phyloP scores from a whole-genome alignment of 1,284 basidiomycete genomes.

The Ceratobasidium sp. region DNA sequence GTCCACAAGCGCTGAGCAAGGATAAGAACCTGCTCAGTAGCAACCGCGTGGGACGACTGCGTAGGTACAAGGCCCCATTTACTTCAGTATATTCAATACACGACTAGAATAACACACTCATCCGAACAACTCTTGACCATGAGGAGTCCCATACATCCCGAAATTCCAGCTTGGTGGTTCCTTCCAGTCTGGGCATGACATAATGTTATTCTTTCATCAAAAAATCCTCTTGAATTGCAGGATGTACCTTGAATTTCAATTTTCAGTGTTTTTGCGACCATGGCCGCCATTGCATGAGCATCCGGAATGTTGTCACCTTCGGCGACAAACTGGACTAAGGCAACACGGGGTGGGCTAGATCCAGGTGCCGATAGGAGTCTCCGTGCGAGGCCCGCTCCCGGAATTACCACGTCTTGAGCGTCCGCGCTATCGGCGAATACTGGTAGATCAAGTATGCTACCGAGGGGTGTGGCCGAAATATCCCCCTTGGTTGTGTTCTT shows the following conservation, averaged over 20 bases:
- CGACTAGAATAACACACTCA: conserved; percentile 54
- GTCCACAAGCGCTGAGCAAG: background rate
- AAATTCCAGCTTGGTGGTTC: conserved; percentile 74
- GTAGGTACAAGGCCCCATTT: background rate
- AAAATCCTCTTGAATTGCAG: background rate
- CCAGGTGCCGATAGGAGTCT: conserved; percentile 38
- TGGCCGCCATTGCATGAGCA: conserved; percentile 36
- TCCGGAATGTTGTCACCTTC: conserved; percentile 43
- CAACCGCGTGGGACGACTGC: background rate
- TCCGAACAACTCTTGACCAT: conserved; percentile 78
- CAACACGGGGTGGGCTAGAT: conserved; percentile 22
- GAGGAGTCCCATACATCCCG: conserved; percentile 78
- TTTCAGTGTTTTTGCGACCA: conserved; percentile 36
- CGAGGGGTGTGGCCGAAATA: conserved; percentile 33
- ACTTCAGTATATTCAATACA: conserved; percentile 5
- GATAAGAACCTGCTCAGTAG: conserved; percentile 41
- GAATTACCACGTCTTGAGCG: conserved; percentile 18
- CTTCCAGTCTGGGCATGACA: conserved; percentile 61
- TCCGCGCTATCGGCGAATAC: conserved; percentile 9
- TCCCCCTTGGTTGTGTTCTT: conserved; percentile 33
- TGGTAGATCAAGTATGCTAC: conserved; percentile 34
- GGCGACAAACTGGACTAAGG: conserved; percentile 37
- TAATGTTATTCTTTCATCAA: background rate
- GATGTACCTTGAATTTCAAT: conserved; percentile 34
- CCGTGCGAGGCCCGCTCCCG: conserved; percentile 41